A percentile compares a stretch with the other conserved stretches of the same genome.
Conservation (phyloP, 1,284 basidiomycete genomes). For the Apiotrichum porosum region DNA sequence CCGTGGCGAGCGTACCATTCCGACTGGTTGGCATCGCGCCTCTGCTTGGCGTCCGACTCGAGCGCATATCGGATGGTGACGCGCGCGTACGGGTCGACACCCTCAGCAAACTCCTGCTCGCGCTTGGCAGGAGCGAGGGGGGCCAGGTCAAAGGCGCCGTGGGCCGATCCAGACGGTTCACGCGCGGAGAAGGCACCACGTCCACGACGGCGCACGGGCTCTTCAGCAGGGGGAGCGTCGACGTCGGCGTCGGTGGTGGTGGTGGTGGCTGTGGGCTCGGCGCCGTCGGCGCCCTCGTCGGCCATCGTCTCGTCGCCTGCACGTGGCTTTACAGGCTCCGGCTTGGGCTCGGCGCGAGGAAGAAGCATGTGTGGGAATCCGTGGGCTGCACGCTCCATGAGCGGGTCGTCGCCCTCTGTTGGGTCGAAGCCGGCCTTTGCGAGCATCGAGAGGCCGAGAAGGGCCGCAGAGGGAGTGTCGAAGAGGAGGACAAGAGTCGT, state of each 20-base stretch:
- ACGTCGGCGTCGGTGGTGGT: slow-evolving; percentile 1
- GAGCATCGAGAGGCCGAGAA: slow-evolving; percentile 36
- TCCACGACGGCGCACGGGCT: slow-evolving; percentile 22
- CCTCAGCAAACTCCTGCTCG: slow-evolving; percentile 20
- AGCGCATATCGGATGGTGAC: slow-evolving; percentile 37
- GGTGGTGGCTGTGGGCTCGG: background rate
- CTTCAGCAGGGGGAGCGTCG: background rate
- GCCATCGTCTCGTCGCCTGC: background rate
- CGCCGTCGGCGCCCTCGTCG: background rate
- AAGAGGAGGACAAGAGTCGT: slow-evolving; percentile 40
- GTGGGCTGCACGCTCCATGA: slow-evolving; percentile 40
- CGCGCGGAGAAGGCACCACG: slow-evolving; percentile 29
- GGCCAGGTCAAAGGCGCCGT: slow-evolving; percentile 17
- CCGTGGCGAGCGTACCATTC: slow-evolving; percentile 43
- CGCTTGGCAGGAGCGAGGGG: slow-evolving; percentile 1
- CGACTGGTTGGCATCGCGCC: slow-evolving; percentile 25
- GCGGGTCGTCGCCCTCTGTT: slow-evolving; percentile 40
- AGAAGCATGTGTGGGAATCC: slow-evolving; percentile 33
- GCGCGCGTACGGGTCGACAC: slow-evolving; percentile 37
- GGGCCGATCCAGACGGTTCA: background rate
- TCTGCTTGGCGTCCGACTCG: slow-evolving; percentile 25
- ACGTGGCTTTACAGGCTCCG: background rate
- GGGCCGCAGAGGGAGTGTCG: slow-evolving; percentile 28
- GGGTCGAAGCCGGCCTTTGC: slow-evolving; percentile 46
- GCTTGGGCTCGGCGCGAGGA: slow-evolving; percentile 20